These are phyloP conservation scores for Barnettozyma californica DNA, from an alignment of 805 yeast genomes.

Conservation along the genomic window DNA sequence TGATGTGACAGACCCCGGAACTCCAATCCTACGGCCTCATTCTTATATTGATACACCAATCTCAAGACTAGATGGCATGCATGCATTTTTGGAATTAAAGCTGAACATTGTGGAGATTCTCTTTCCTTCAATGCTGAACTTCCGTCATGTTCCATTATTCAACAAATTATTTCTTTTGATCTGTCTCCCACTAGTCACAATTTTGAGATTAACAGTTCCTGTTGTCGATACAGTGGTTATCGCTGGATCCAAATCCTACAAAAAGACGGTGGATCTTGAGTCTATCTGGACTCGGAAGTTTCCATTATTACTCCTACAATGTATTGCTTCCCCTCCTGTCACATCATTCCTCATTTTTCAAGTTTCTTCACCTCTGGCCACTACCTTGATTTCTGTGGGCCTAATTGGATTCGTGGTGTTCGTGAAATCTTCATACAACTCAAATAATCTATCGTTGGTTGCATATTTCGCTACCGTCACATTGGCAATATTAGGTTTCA, in stretches of 20 bases:
- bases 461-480: conserved; percentile 2
- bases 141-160: conserved; percentile 20
- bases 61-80: conserved; percentile 2
- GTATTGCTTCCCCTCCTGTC: conserved; percentile 27
- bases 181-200: conserved; percentile 31
- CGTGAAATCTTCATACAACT: conserved; percentile 4
- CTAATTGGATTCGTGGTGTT: conserved; percentile 6
- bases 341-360: conserved; percentile 11
- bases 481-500: conserved; percentile 52
- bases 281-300: conserved; percentile 17
- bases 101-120: conserved; percentile 6
- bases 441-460: not conserved
- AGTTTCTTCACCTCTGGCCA: not conserved
- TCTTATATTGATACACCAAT: conserved; percentile 10
- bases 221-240: conserved; percentile 28
- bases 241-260: conserved; percentile 28
- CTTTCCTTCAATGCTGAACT: conserved; percentile 30
- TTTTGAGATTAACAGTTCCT: conserved; percentile 33
- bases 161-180: conserved; percentile 27
- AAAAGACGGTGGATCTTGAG: conserved; percentile 19
- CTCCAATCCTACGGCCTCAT: conserved; percentile 1
- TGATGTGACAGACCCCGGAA: conserved; percentile 10
- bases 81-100: conserved; percentile 1
- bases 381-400: conserved; percentile 1
- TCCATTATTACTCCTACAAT: conserved; percentile 26